Base-by-base conservation (phyloP, 2,329 filamentous ascomycete genomes). In the Fusarium nelsonii region DNA sequence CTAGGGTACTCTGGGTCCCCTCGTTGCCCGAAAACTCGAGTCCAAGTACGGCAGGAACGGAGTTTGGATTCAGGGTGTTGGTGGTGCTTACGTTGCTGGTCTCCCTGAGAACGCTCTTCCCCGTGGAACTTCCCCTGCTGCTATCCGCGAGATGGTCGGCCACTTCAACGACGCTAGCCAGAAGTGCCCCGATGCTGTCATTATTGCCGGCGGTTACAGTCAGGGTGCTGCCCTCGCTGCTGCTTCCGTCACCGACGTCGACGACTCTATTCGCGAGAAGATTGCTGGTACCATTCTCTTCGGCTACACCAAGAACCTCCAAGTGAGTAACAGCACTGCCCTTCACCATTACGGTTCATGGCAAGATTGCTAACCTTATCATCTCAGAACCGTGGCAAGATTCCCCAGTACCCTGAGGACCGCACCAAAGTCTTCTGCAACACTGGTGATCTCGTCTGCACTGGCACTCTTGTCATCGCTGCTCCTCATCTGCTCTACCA, bases 181-280 rank as follows among this genome's bases (percentile, higher is more conserved):
- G 11, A 82, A 83, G 65, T 85, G 83, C 55, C 83, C 83, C 10
- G 71, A 79, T 20, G 76, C 82, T 0, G 75, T 78, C 40, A 78
- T 84, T 28, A 75, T 84, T 1, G 79, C 81, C 3, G 83, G 80
- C 43, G 83, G 77, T 8, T 79, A 79, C 63, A 78, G 78, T 46
- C 77, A 84, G 71, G 83, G 83, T 32, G 78, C 80, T 5, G 83
- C 83, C 3, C 79, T 85, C 52, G 78, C 82, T n/a, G 77, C 79
- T 23, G 76, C 77, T 37, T 73, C 81, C 9, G 71, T 84, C 46
- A 73, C 77, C 12, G 74, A 78, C n/a, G 71, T 83, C 23, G 60
- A 69, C 64, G 5, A 30, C 62, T 20, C 40, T 8, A 67, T 80
- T 51, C 71, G 75, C 28, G 65, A 78, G 32, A 75, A 81, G 74